Evolutionary conservation across 805 yeast genomes (phyloP), one percentile per base, ranked within the genome.

Genomic region (Wickerhamomyces canadensis): DNA sequence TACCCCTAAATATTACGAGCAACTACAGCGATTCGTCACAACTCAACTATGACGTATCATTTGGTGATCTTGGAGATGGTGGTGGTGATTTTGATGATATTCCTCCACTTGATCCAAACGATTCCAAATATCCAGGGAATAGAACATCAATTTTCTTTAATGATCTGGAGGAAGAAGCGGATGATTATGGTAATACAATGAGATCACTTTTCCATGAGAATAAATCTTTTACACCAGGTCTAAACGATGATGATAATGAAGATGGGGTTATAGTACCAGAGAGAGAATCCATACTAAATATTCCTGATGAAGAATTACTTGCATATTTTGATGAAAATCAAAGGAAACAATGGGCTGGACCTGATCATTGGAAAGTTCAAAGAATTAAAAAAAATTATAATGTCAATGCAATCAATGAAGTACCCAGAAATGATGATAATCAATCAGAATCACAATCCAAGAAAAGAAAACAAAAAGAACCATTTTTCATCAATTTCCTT

Each of bases 301-400:
- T 65, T 6, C 62, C 75, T 40, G 85, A 79, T 49, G 68, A 68
- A 31, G 83, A 80, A 47, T 60, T 86, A 25, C 72, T 85, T 71
- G 83, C 88, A 4, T 82, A 86, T 55, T 87, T 87, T 58, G 96
- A 88, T 53, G 78, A 77, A 37, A 70, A 76, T 15, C 68, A 85
- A 58, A 72, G 70, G 40, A 58, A 57, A 17, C 83, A 78, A 52
- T 89, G 97, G 96, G 74, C 95, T 26, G 97, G 97, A 4, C 84
- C 91, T 12, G 91, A 85, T 48, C 93, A 86, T 61, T 91, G 97
- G 97, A 84, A 82, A 58, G 81, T 91, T 17, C 64, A 72, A 25
- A 74, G 76, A 19, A 57, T 81, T 31, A 80, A 76, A 51, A 46
- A 30, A 15, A n/a, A 23, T 3, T 28, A 65, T 65, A 48, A 44